phyloP scores from a whole-genome alignment of 73 alveolate genomes.

The Blepharisma japonicum region DNA sequence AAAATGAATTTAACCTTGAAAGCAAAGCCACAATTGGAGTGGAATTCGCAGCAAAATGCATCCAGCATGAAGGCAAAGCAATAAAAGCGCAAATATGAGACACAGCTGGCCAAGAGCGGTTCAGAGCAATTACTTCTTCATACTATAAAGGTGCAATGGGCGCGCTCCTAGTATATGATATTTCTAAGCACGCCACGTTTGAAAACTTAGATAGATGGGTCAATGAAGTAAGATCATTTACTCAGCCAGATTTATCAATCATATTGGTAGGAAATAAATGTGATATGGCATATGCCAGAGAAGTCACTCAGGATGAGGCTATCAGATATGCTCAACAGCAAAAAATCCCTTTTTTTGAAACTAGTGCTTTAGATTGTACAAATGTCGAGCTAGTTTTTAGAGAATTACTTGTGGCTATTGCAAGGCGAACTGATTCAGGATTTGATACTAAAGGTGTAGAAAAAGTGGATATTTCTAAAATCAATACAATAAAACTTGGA shows the following conservation, averaged over 20 bases:
- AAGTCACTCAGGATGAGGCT: conserved; percentile 26
- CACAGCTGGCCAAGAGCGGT: conserved; percentile 55
- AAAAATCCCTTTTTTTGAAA: conserved; percentile 29
- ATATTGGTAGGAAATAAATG: conserved; percentile 26
- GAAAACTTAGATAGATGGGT: conserved; percentile 33
- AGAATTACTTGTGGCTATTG: conserved; percentile 19
- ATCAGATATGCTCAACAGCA: conserved; percentile 27
- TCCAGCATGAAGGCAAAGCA: conserved; percentile 40
- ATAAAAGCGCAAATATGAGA: conserved; percentile 45
- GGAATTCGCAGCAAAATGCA: conserved; percentile 54
- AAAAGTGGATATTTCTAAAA: too few relatives aligned
- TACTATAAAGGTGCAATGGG: conserved; percentile 51
- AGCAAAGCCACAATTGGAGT: conserved; percentile 59
- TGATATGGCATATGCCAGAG: conserved; percentile 20
- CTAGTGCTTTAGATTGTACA: conserved; percentile 30
- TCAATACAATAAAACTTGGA: too few relatives aligned
- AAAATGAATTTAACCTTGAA: conserved; percentile 51
- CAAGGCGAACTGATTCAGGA: neutral
- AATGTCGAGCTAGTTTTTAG: conserved; percentile 27
- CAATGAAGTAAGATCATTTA: conserved; percentile 3
- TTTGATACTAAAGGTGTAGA: neutral
- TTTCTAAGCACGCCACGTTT: conserved; percentile 29
- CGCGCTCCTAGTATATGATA: conserved; percentile 39
- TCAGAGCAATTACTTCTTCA: conserved; percentile 40
- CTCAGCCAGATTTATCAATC: conserved; percentile 15